These are phyloP conservation scores for Arthroderma uncinatum DNA, from an alignment of 2,329 filamentous ascomycete species.

Conservation along the genomic window DNA sequence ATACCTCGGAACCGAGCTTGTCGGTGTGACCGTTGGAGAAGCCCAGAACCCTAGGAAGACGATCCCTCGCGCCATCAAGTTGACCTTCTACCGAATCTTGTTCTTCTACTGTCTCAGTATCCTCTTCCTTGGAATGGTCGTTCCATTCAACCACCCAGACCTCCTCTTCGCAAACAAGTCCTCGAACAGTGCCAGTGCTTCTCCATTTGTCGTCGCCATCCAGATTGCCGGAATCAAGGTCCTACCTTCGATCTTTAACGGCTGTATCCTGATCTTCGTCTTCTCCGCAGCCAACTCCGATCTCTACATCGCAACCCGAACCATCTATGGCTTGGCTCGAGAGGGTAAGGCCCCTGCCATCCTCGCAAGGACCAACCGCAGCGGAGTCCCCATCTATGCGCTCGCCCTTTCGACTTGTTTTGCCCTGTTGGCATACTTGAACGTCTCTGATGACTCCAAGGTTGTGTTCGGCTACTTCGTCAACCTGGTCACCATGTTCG, in stretches of 20 bases:
- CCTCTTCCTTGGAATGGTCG: conserved; percentile 48
- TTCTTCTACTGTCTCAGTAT: conserved; percentile 49
- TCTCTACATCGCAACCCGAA: conserved; percentile 53
- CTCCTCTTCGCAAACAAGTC: conserved; percentile 43
- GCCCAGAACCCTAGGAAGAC: conserved; percentile 42
- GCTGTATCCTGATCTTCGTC: conserved; percentile 60
- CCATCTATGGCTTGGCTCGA: conserved; percentile 65
- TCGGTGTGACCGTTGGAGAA: conserved; percentile 47
- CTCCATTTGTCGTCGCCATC: conserved; percentile 62
- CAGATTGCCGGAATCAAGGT: conserved; percentile 54
- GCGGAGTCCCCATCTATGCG: conserved; percentile 36
- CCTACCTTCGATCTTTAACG: conserved; percentile 63
- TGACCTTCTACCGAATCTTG: conserved; percentile 45
- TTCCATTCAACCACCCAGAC: conserved; percentile 53
- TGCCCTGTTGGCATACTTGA: conserved; percentile 38
- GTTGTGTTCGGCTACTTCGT: conserved; percentile 39
- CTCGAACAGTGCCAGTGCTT: conserved; percentile 49
- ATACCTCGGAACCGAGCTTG: conserved; percentile 36
- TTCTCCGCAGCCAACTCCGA: conserved; percentile 59
- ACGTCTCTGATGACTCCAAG: conserved; percentile 27
- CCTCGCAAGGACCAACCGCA: conserved; percentile 57
- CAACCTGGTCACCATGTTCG: conserved; percentile 35
- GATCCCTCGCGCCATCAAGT: conserved; percentile 44
- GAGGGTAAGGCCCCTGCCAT: conserved; percentile 62
- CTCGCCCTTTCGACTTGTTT: conserved; percentile 31